Evolutionary conservation across 2,329 filamentous ascomycete species (phyloP), one percentile per base, ranked within the genome.

Genomic region (Phialemoniopsis sp.): DNA sequence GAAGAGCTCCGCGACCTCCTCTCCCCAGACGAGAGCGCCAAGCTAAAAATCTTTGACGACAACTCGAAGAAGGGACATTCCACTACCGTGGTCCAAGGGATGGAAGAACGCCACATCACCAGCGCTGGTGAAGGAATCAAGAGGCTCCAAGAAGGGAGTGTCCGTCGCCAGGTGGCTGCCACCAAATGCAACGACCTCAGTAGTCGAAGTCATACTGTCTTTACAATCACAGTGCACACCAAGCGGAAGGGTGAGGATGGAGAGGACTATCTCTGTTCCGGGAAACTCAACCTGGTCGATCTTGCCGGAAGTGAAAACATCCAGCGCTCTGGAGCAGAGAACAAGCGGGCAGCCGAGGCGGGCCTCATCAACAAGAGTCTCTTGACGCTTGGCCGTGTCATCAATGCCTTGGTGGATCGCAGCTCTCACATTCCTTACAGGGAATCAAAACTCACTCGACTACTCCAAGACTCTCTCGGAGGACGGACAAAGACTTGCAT

Each of bases 131-230:
- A 89, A 37, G 93, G 93, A 44, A 90, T 98, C 62, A 86, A 87
- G 63, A 75, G 96, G 46, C 77, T 98, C 34, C 88, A 93, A 52
- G 77, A 85, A 47, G 94, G 93, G 46, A 96, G 89, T 61, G 76
- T 93, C 65, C 95, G 90, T 63, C 85, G 93, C 36, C 93, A 98
- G 63, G 93, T 98, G n/a, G 94, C 93, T 6, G 89, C 94, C 4
- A 98, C 93, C n/a, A 97, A 97, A 64, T 98, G 93, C 76, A 98
- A 98, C 60, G 93, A 98, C 54, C 79, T 97, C 40, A 96, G 90
- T 64, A 96, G 90, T 53, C 82, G 93, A 60, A 95, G 90, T 68
- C 94, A 98, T 58, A 98, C 93, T 0, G 86, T 98, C 16, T 98
- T 98, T 57, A 97, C 93, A 8, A 87, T 98, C 44, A 96, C 91